Evolutionary conservation across 257 asterid genomes (phyloP).

Genomic region (Striga asiatica): DNA sequence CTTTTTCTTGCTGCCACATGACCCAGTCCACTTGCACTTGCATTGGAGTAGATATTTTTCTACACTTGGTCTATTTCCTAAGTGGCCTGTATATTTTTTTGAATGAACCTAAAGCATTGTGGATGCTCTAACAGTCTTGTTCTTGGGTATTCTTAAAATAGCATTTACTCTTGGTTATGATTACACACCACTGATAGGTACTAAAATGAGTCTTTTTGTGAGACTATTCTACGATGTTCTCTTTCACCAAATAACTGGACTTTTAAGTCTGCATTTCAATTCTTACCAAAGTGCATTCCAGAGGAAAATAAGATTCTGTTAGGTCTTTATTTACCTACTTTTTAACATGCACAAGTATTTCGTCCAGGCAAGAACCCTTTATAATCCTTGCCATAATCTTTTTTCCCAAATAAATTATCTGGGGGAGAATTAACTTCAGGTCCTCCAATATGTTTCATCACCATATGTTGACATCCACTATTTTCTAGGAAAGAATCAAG

Average conservation of each 20-base stretch:
- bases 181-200: too few relatives aligned
- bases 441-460: background rate
- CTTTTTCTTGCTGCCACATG: too few relatives aligned
- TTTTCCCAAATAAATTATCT: background rate
- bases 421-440: background rate
- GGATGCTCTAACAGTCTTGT: too few relatives aligned
- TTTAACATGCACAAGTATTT: background rate
- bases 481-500: background rate
- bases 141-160: too few relatives aligned
- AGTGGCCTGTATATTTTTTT: too few relatives aligned
- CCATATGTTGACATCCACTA: background rate
- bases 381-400: background rate
- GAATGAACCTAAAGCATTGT: too few relatives aligned
- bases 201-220: too few relatives aligned
- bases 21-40: too few relatives aligned
- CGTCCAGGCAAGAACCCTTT: slow-evolving; percentile 1
- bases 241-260: background rate
- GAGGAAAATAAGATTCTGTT: background rate
- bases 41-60: too few relatives aligned
- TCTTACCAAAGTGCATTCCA: background rate
- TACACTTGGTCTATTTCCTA: too few relatives aligned
- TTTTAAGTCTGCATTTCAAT: background rate
- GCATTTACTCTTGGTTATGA: background rate
- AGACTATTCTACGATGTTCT: background rate
- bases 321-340: background rate